Evolutionary conservation across 306 rosid species (phyloP), one percentile per base, ranked within the genome.

Genomic region (Albizia julibrissin): DNA sequence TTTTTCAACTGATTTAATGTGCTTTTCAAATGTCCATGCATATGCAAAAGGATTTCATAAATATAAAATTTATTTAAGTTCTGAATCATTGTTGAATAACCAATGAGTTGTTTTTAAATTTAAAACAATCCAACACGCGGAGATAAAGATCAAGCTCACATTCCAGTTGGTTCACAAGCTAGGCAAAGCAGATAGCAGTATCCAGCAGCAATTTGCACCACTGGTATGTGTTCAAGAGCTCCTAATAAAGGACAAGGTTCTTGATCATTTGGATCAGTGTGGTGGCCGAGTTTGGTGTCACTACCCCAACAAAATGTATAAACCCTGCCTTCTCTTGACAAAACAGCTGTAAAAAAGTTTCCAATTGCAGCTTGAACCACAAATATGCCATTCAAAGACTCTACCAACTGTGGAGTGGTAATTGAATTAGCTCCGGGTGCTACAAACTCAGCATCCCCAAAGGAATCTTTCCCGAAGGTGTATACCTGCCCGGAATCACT

Each of bases 361-460:
- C 98, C 99, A 77, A 95, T 95, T 74, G 98, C 97, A 77, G 95
- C 98, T 87, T 95, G 99, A 77, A 95, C 99, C 86, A 95, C 95
- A 87, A 89, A 93, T 83, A 95, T 93, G 82, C 83, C 70, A 81
- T 85, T 95, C 87, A 95, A 83, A 18, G 98, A 91, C 80, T 93
- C 97, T 13, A 95, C 97, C 77, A 92, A 76, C 82, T 79, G 85
- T 2, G 99, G 99, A 74, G 94, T 77, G 2, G 86, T 84, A 62
- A 88, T 89, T 10, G 81, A 68, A 74, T 89, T 89, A 58, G 89
- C 81, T 40, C 95, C 97, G 84, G 87, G 90, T 80, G 65, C 93
- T 64, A 90, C 99, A 27, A 84, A 91, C 84, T 93, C 97, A 31
- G 88, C 88, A 80, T 93, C 98, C 0, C 98, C 97, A 47, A 95